Evolutionary conservation across 2,329 filamentous ascomycete species (phyloP).

Genomic region (Magnaporthiopsis poae): DNA sequence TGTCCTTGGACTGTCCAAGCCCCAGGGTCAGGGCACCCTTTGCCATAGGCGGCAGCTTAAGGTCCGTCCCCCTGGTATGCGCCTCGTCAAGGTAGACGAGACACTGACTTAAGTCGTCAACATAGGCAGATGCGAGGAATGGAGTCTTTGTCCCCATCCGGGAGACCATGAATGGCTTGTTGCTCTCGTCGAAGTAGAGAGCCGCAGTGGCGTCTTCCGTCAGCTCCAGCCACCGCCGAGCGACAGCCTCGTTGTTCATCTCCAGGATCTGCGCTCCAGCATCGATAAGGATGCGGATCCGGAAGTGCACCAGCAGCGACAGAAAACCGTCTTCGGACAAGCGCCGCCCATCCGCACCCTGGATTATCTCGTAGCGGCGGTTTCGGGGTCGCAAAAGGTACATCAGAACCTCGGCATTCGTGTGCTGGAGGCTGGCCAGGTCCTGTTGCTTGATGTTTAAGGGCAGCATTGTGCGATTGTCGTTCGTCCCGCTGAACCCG

Average conservation of each 20-base stretch:
- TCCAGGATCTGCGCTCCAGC: conserved; percentile 56
- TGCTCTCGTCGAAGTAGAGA: conserved; percentile 41
- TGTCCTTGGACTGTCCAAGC: conserved; percentile 48
- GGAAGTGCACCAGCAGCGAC: conserved; percentile 20
- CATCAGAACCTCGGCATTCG: conserved; percentile 53
- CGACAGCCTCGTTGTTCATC: conserved; percentile 43
- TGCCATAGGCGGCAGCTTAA: conserved; percentile 40
- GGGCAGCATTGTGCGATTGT: conserved; percentile 50
- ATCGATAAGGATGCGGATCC: conserved; percentile 50
- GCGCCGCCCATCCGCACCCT: conserved; percentile 23
- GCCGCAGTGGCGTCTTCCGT: conserved; percentile 37
- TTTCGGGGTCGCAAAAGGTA: conserved; percentile 47
- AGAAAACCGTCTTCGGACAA: conserved; percentile 38
- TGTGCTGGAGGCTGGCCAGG: conserved; percentile 43
- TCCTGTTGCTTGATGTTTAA: conserved; percentile 53
- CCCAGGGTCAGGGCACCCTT: conserved; percentile 46
- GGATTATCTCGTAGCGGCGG: conserved; percentile 31
- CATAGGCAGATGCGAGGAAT: conserved; percentile 44
- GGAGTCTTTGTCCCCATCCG: conserved; percentile 27
- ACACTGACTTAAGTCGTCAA: conserved; percentile 39
- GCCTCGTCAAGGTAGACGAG: conserved; percentile 52
- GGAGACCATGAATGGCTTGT: conserved; percentile 35
- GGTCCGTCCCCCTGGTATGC: conserved; percentile 51
- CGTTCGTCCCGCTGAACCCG: conserved; percentile 65
- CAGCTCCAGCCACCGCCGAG: conserved; percentile 37